These are phyloP conservation scores for Metschnikowia sp. DNA, from an alignment of 805 yeast species.

Conservation along the genomic window DNA sequence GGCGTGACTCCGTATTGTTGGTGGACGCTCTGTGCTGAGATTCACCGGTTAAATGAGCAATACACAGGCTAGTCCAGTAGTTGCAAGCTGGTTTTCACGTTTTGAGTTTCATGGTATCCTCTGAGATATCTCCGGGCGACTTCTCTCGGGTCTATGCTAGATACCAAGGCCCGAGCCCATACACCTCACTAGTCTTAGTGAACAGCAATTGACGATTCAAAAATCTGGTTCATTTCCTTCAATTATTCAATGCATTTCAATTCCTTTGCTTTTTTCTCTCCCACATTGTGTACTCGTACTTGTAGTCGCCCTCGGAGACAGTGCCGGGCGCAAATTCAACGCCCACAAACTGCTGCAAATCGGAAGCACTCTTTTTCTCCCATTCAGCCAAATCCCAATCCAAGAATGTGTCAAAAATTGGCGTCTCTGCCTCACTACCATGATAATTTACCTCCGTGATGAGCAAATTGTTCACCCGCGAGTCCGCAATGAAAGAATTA, in stretches of 20 bases:
- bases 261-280: slow-evolving; percentile 18
- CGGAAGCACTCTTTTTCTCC: slow-evolving; percentile 30
- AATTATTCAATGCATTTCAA: not conserved
- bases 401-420: slow-evolving; percentile 73
- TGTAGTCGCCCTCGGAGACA: slow-evolving; percentile 42
- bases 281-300: slow-evolving; percentile 64
- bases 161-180: too few relatives aligned
- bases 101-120: too few relatives aligned
- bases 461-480: slow-evolving; percentile 51
- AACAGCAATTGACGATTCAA: not conserved
- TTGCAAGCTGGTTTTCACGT: too few relatives aligned
- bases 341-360: slow-evolving; percentile 40
- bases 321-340: slow-evolving; percentile 23
- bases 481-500: slow-evolving; percentile 45
- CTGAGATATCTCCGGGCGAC: too few relatives aligned
- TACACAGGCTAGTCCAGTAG: slow-evolving; percentile 1
- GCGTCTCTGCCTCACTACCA: slow-evolving; percentile 23
- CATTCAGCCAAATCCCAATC: slow-evolving; percentile 33
- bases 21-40: slow-evolving; percentile 16
- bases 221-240: not conserved
- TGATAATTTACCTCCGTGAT: slow-evolving; percentile 59
- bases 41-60: slow-evolving; percentile 14
- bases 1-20: slow-evolving; percentile 3
- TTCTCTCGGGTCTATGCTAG: too few relatives aligned
- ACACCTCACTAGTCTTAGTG: too few relatives aligned